Evolutionary conservation across 2,329 filamentous ascomycete genomes (phyloP), one percentile per base, ranked within the genome.

Genomic region (Teratosphaeria viscida): DNA sequence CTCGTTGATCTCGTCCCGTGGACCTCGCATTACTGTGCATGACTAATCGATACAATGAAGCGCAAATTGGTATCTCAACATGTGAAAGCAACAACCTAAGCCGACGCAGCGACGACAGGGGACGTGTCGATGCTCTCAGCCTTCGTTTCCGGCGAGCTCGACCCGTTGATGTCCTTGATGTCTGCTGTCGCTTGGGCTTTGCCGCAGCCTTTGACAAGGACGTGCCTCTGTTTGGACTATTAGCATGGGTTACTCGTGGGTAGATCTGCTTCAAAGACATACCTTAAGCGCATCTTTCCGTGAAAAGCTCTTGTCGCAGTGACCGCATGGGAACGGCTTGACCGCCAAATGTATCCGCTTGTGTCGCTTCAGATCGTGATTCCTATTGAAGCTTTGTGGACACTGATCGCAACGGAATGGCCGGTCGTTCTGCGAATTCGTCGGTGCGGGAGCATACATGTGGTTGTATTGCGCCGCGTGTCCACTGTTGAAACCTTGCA

Each of bases 261-360:
- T 56, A 53, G 43, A 43, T 60, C 23, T 32, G 19, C 12, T 29
- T 29, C 11, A 37, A n/a, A 2, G 29, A 77, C 84, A 68, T 78
- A 97, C 94, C 89, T 97, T 97, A 34, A 99, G 79, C 10, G 94
- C 94, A 74, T 97, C 94, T 73, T 97, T 97, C 61, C 94, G 82
- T 2, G 92, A 96, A 70, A 99, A 99, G 72, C 89, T 94, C 82
- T 97, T 97, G 62, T 95, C 91, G 72, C 94, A 99, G 69, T 88
- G 87, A 6, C 79, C 84, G 73, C 94, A 99, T 0, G 92, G 92
- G 73, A 92, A 97, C 0, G 94, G 94, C 79, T 99, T 99, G 49
- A 97, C 90, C 0, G 91, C 89, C 60, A 97, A 76, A 74, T 99
- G 94, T 61, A 97, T 97, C 56, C 91, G 81, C 79, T 96, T 96